Evolutionary conservation across 352 stramenopile genomes (phyloP), one percentile per base, ranked within the genome.

Genomic region (Aphanomyces invadans): DNA sequence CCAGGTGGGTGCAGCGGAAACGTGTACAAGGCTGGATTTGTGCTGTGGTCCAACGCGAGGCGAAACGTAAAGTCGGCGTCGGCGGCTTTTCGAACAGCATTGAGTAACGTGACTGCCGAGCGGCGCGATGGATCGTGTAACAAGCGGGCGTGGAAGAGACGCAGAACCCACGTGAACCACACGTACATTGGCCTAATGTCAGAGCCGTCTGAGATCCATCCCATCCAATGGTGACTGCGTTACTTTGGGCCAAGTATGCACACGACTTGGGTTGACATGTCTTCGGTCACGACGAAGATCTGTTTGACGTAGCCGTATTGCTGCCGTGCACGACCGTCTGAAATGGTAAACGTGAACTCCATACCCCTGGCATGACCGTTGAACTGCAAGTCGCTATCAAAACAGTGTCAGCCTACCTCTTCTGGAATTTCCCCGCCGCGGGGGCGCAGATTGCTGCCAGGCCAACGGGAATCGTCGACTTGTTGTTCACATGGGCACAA

Each of bases 301-400:
- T 64, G 55, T 38, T 64, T 64, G n/a, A 64, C 55, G 28, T 39
- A 46, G 31, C 55, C 55, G 38, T 64, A 64, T 21, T 51, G 55
- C 39, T 64, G 55, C 21, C 55, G 55, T 26, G 36, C 36, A 1
- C 55, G 33, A 0, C 55, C 55, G 21, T 64, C 55, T 15, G 55
- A 64, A 19, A 64, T 64, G 10, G 55, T 64, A 52, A 64, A 64
- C n/a, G 55, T 64, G 29, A 64, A 64, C 55, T 64, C 55, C 31
- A 46, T 46, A 38, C 55, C 55, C 19, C 55, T 64, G 26, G 5
- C 12, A 38, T 31, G 25, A n/a, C 19, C 17, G 7, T 64, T 38
- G 2, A 31, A 2, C 0, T 51, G 23, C 17, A 38, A 4, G 19
- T 15, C 11, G 25, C 11, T 38, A 19, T 10, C 7, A 3, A 1